Conservation (phyloP, 1,284 basidiomycete genomes). For the Stygiomarasmius scandens region DNA sequence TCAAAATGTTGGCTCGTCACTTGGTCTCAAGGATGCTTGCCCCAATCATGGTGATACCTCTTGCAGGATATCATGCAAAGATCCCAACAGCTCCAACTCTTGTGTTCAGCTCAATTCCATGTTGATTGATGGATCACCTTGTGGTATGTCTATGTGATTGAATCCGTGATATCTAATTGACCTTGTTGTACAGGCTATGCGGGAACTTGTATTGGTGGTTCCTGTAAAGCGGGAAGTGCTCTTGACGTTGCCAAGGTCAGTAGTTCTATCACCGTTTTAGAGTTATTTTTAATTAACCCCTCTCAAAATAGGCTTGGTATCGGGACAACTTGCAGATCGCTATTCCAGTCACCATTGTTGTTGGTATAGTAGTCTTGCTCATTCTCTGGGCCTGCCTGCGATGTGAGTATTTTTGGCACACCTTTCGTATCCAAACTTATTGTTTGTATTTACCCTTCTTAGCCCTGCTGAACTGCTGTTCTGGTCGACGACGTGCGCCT, state of each 20-base stretch:
- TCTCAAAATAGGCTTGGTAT: slow-evolving; percentile 62
- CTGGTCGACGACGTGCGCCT: slow-evolving; percentile 1
- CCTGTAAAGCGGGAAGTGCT: slow-evolving; percentile 66
- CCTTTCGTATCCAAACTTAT: background rate
- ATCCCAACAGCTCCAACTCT: slow-evolving; percentile 61
- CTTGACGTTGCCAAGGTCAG: slow-evolving; percentile 66
- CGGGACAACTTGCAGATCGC: slow-evolving; percentile 77
- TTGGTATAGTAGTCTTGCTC: slow-evolving; percentile 61
- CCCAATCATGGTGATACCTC: slow-evolving; percentile 62
- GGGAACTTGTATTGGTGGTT: slow-evolving; percentile 68
- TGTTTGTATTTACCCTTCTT: background rate
- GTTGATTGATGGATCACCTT: slow-evolving; percentile 85
- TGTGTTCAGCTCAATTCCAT: slow-evolving; percentile 79
- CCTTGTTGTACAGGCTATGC: slow-evolving; percentile 57
- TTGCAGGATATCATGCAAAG: slow-evolving; percentile 83
- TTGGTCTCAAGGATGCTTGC: slow-evolving; percentile 73
- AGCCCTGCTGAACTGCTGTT: slow-evolving; percentile 8
- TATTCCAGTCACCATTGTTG: slow-evolving; percentile 80
- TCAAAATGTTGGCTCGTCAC: slow-evolving; percentile 66
- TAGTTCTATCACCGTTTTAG: slow-evolving; percentile 6
- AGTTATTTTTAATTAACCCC: background rate
- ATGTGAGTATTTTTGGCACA: slow-evolving; percentile 3
- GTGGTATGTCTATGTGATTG: slow-evolving; percentile 55
- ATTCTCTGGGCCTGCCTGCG: slow-evolving; percentile 45
- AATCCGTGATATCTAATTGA: slow-evolving; percentile 4